Percentiles rank a stretch among this genome's conserved stretches.
phyloP scores from a whole-genome alignment of 2,329 filamentous ascomycete genomes.

The Penicillium paneum region DNA sequence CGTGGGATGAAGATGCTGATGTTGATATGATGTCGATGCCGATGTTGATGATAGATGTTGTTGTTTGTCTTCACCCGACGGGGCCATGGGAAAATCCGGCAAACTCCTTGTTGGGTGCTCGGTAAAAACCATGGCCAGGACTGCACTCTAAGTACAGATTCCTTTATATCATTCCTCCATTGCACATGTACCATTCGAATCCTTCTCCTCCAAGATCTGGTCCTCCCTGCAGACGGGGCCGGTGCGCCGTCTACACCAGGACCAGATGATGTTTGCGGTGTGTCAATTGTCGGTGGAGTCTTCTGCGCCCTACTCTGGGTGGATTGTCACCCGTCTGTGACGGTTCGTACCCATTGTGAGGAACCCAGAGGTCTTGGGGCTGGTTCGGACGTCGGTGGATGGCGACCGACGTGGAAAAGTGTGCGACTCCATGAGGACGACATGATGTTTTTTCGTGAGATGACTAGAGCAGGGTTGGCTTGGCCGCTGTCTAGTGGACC shows the following conservation, averaged over 20 bases:
- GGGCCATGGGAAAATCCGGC: constrained; percentile 23
- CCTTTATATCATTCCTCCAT: neutral
- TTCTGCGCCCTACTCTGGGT: neutral
- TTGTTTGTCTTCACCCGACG: constrained; percentile 1
- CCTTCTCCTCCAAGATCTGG: neutral
- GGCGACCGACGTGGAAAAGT: neutral
- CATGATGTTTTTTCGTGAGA: neutral
- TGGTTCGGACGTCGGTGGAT: neutral
- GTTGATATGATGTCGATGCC: neutral
- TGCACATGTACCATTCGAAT: neutral
- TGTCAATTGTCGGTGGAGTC: neutral
- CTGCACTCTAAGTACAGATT: neutral
- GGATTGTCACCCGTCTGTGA: neutral
- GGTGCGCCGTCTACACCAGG: neutral
- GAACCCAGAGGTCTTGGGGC: neutral
- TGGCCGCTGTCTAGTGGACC: neutral
- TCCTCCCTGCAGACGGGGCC: neutral
- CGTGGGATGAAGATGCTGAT: neutral
- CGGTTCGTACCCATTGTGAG: neutral
- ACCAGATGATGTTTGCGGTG: neutral
- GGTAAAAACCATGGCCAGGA: constrained; percentile 25
- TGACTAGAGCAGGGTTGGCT: neutral
- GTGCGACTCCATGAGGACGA: neutral
- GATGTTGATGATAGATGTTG: neutral
- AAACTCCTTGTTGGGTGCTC: neutral